These are phyloP conservation scores for Lactifluus piperatus DNA, from an alignment of 768 basidiomycete genomes.

Conservation along the genomic window DNA sequence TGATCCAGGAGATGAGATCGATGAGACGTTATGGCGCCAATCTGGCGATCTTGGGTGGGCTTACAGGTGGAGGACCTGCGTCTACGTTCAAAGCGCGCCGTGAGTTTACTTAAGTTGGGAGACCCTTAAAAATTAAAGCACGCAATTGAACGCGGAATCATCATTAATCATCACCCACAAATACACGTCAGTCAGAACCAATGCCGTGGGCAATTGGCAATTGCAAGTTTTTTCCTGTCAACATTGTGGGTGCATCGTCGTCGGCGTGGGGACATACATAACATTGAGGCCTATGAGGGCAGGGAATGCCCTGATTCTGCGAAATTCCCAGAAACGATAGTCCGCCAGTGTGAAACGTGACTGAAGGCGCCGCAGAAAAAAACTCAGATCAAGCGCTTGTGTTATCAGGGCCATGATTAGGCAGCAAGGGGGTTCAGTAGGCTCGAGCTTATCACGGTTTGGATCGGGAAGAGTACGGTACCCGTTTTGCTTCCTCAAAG, in stretches of 20 bases:
- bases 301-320: not conserved
- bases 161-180: too few species aligned
- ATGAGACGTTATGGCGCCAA: not conserved
- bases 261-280: not conserved
- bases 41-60: not conserved
- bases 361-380: not conserved
- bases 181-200: too few species aligned
- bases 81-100: not conserved
- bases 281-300: not conserved
- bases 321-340: not conserved
- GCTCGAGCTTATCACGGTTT: not conserved
- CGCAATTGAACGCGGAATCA: too few species aligned
- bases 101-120: not conserved
- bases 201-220: too few species aligned
- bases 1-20: not conserved
- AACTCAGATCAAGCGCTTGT: not conserved
- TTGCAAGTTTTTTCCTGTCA: too few species aligned
- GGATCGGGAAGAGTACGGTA: not conserved
- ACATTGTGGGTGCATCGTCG: too few species aligned
- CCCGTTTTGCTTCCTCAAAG: too few species aligned
- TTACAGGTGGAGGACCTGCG: not conserved
- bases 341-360: not conserved
- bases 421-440: not conserved
- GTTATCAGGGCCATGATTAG: too few species aligned
- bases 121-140: not conserved